Base-by-base conservation (phyloP, 768 basidiomycete species). In the Hirschioporus abietinus region DNA sequence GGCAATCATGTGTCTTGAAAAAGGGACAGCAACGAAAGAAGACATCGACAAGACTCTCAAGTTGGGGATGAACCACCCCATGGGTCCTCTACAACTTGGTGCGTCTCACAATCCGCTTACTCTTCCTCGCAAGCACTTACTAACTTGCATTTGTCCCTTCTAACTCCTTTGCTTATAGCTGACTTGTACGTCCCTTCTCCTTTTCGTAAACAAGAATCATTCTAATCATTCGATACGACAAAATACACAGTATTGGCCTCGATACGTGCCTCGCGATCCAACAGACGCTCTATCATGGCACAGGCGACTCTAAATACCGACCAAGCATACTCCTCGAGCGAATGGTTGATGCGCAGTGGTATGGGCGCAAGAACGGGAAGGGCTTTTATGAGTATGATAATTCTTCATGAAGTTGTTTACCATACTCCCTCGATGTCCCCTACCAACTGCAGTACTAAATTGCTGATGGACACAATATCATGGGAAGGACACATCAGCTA, bases 321-420 rank as follows among this genome's bases (percentile, higher is more conserved):
- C 96, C 96, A 0, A 89, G 90, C 68, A 83, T 95, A 26, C 82
- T 99, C 20, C 84, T 99, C 9, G 92, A 95, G 72, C 84, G 94
- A 36, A 98, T 99, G 96, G 96, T 99, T 5, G 93, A 96, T 74
- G 96, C 96, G 23, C 89, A 91, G 63, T 99, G 93, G 92, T 83
- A 91, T 64, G 96, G 96, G 12, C 89, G 84, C 82, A 96, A 96
- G 82, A 93, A 86, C 66, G 95, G 95, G 4, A 94, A 91, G 76
- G 95, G 96, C 20, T 98, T 98, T 77, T 98, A 97, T 73, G 93
- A 96, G 69, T 97, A 97, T 72, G 68, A 73, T 52, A 65, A n/a
- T 24, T 60, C 60, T 12, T 34, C 18, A 61, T 61, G 18, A 61
- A 61, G 12, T 52, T 52, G 42, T 15, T 10, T 10, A 3, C 8